Evolutionary conservation across 768 basidiomycete genomes (phyloP), one percentile per base, ranked within the genome.

Genomic region (Suillus clintonianus): DNA sequence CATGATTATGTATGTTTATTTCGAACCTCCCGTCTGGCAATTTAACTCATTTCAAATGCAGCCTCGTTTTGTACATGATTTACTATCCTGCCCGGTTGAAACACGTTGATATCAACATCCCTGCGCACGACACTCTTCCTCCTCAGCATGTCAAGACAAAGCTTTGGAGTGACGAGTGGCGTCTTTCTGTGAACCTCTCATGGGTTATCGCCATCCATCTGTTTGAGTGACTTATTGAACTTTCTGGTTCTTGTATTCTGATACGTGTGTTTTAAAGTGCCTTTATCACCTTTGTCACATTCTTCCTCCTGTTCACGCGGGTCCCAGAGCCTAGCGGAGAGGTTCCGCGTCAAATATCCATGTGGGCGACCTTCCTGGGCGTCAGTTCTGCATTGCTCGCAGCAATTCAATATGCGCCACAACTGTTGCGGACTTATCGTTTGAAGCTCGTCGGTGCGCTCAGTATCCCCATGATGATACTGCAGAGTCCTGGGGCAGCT

Each of bases 401-500:
- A 1, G 85, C 86, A 5, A 78, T 91, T 6, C 96, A 99, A 75
- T 99, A 98, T 65, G 83, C 88, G 0, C 96, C 97, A 0, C 96
- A 97, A 74, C 80, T 99, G 30, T 67, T 85, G 14, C 87, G 89
- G 64, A 99, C 96, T 1, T 97, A 90, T 69, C 79, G 78, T 5
- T 76, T 84, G 36, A 90, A 88, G 70, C 84, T 97, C 14, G 95
- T 99, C 10, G 97, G 97, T 3, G 94, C 95, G 0, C 80, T 99
- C 17, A 95, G 94, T 71, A 92, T 99, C 62, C 90, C 91, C 1
- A 98, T 94, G 88, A 98, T 99, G 97, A 78, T 86, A 55, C 92
- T 99, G 17, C 97, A 99, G 76, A 94, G 87, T 14, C 95, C 95
- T 4, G 96, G 95, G 4, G 90, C 92, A 1, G 79, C 92, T 4